Conservation (phyloP, 768 basidiomycete species). For the Leccinum obscurum region DNA sequence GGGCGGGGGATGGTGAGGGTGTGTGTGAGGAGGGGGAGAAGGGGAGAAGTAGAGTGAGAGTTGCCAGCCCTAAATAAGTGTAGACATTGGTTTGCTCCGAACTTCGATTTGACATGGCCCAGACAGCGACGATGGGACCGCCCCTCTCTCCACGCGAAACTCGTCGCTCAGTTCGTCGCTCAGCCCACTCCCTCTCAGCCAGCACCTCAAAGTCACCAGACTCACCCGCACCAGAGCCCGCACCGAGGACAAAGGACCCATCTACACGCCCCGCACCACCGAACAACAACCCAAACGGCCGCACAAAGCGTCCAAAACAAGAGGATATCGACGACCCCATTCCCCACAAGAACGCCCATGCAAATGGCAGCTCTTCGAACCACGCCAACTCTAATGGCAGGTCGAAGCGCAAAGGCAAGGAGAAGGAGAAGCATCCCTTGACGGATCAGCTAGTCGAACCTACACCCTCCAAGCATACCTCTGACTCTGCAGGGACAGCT, state of each 20-base stretch:
- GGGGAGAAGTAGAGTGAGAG: conserved; percentile 15
- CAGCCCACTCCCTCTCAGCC: conserved; percentile 63
- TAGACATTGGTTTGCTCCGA: conserved; percentile 13
- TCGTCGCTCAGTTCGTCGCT: conserved; percentile 74
- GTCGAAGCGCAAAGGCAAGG: conserved; percentile 64
- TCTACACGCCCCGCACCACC: conserved; percentile 39
- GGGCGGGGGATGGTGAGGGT: background rate
- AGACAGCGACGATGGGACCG: conserved; percentile 71
- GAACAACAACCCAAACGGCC: conserved; percentile 39
- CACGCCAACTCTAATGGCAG: conserved; percentile 39
- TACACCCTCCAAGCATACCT: conserved; percentile 29
- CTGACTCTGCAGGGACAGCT: conserved; percentile 35
- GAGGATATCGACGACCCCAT: conserved; percentile 69
- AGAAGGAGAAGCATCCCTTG: conserved; percentile 53
- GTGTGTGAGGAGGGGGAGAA: background rate
- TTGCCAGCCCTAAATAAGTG: conserved; percentile 40
- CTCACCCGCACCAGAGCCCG: conserved; percentile 53
- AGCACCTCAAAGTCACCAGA: conserved; percentile 75
- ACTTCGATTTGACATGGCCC: conserved; percentile 48
- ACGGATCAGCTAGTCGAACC: conserved; percentile 32
- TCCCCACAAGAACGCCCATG: conserved; percentile 43
- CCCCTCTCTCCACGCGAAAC: conserved; percentile 77
- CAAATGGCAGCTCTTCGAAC: conserved; percentile 33
- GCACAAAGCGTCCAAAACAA: conserved; percentile 66
- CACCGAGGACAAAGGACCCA: conserved; percentile 44